Evolutionary conservation across 352 stramenopile genomes (phyloP).

Genomic region (Pythium scleroteichum): DNA sequence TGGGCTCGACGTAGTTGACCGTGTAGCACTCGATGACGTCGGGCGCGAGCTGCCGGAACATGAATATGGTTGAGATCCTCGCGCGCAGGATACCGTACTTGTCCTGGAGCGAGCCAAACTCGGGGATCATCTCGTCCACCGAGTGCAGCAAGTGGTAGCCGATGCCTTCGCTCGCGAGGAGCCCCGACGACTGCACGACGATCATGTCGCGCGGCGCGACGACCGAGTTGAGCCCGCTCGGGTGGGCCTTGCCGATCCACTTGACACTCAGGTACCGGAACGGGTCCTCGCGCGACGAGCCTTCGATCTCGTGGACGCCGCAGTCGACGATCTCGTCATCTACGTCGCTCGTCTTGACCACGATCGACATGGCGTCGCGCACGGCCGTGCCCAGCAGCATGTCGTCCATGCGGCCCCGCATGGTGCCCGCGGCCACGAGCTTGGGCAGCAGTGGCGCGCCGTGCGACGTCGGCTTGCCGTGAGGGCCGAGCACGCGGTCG

Average conservation of each 20-base stretch:
- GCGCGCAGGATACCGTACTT: slow-evolving; percentile 36
- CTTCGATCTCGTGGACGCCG: slow-evolving; percentile 41
- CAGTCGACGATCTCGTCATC: slow-evolving; percentile 50
- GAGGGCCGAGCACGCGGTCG: slow-evolving; percentile 12
- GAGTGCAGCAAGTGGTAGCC: slow-evolving; percentile 50
- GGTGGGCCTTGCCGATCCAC: slow-evolving; percentile 26
- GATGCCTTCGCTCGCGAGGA: slow-evolving; percentile 22
- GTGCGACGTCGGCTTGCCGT: slow-evolving; percentile 12
- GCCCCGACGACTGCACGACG: slow-evolving; percentile 15
- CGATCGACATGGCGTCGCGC: slow-evolving; percentile 45
- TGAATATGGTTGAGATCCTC: slow-evolving; percentile 41
- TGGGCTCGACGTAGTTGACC: slow-evolving; percentile 40
- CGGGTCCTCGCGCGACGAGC: slow-evolving; percentile 29
- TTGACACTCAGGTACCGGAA: slow-evolving; percentile 23
- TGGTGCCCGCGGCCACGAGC: slow-evolving; percentile 22
- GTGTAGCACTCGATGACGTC: slow-evolving; percentile 48
- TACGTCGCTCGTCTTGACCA: slow-evolving; percentile 50
- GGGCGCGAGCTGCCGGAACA: slow-evolving; percentile 33
- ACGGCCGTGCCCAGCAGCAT: slow-evolving; percentile 42
- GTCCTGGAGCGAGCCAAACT: slow-evolving; percentile 32
- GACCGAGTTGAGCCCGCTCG: slow-evolving; percentile 13
- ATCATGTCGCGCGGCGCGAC: slow-evolving; percentile 18
- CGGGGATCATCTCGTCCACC: slow-evolving; percentile 34
- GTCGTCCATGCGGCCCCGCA: slow-evolving; percentile 25
- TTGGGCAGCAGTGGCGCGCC: slow-evolving; percentile 11